Evolutionary conservation across 106 monocot genomes (phyloP).

Genomic region (Dioscorea zingiberensis): DNA sequence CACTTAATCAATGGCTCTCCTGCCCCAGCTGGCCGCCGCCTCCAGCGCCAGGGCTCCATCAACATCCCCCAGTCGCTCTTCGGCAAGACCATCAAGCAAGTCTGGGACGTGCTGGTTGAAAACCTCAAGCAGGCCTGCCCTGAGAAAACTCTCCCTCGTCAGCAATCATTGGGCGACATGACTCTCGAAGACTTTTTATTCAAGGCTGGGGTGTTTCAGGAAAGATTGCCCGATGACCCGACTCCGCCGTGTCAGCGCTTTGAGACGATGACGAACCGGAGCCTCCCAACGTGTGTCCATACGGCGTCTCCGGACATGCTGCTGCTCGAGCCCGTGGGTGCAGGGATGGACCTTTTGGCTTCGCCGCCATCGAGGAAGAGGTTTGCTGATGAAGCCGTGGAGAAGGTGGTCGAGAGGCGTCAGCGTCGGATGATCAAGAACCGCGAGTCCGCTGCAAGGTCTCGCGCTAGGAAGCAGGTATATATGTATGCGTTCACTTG

Average conservation of each 20-base stretch:
- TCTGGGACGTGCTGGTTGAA: conserved; percentile 16
- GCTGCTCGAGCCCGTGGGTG: conserved; percentile 2
- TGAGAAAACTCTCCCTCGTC: background rate
- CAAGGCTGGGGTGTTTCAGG: conserved; percentile 32
- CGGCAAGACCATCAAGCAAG: conserved; percentile 31
- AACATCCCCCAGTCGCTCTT: conserved; percentile 8
- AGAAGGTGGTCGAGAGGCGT: conserved; percentile 56
- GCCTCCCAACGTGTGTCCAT: background rate
- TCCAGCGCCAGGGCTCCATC: conserved; percentile 9
- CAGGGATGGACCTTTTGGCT: background rate
- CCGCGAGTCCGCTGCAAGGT: conserved; percentile 67
- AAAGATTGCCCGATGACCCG: background rate
- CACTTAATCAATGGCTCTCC: background rate
- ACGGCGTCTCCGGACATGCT: conserved; percentile 26
- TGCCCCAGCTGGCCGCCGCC: background rate
- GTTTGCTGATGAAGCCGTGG: conserved; percentile 14
- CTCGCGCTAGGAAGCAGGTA: conserved; percentile 71
- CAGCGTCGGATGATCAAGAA: conserved; percentile 71
- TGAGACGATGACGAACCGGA: background rate
- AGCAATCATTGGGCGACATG: conserved; percentile 37
- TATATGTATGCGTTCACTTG: too few species aligned
- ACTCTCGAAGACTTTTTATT: conserved; percentile 40
- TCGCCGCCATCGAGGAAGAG: conserved; percentile 9
- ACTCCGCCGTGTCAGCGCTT: background rate
- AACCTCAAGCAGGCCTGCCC: background rate